Evolutionary conservation across 768 basidiomycete genomes (phyloP), one percentile per base, ranked within the genome.

Genomic region (Boletus tomentosulus): DNA sequence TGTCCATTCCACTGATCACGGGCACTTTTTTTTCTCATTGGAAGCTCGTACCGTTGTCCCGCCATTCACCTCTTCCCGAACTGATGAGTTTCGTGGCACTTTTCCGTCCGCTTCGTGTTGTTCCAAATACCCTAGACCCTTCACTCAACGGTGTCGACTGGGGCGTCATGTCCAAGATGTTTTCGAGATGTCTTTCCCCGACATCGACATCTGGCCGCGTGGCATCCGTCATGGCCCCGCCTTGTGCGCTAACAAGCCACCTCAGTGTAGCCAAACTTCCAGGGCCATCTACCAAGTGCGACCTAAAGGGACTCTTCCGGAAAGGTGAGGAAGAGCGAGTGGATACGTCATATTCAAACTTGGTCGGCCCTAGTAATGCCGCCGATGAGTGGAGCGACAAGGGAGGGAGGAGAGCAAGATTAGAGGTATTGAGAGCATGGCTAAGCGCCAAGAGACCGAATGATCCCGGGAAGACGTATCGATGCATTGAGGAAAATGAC

Each of bases 11-110:
- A 28, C 44, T 57, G n/a, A 50, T 22, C 16, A 19, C 24, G 30
- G 52, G 19, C 34, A 16, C 54, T 39, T 15, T 1, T 15, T 1
- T 31, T 13, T 49, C 22, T 6, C 10, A 2, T 27, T 10, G 27
- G 15, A 50, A 95, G 92, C 79, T 91, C 9, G 85, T 89, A 7
- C 92, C 92, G 1, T 76, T 98, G 6, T 83, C 84, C 9, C 83
- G 96, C 2, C 96, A 98, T 64, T 96, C 93, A 0, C 78, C 89
- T 0, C 79, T 97, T 5, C 89, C 90, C 0, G 96, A 98, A 65
- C 79, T 99, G 1, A 83, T 85, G 55, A 71, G 74, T 1, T 86
- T 99, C 50, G 91, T 97, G 25, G 73, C 78, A 0, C 77, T 96
- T 16, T 97, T 99, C 71, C 79, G 80, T 19, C 96, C 96, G 0